Conservation (phyloP, 2,329 filamentous ascomycete species). For the Neonectria sp. region DNA sequence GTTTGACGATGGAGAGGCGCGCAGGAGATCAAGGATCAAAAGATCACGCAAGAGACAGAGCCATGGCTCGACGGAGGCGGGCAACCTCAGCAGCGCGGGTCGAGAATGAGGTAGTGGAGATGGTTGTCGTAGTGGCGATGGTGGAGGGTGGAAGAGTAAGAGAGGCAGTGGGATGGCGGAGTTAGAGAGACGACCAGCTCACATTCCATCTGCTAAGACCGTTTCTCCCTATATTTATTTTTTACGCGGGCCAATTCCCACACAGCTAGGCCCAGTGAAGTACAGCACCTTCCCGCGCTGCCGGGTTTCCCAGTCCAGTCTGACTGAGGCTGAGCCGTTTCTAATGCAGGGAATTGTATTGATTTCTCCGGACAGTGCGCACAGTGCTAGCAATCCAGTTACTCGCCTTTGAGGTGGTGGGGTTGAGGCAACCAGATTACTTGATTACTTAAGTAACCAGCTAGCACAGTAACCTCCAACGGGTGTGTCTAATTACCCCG, state of each 20-base stretch:
- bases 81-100: not conserved
- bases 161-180: not conserved
- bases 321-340: conserved; percentile 3
- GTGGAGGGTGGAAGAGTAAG: not conserved
- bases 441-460: no score
- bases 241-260: not conserved
- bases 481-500: no score
- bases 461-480: no score
- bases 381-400: not conserved
- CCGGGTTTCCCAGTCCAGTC: conserved; percentile 1
- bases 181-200: not conserved
- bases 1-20: conserved; percentile 9
- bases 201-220: not conserved
- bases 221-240: not conserved
- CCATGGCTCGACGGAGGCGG: conserved; percentile 22
- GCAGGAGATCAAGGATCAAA: conserved; percentile 14
- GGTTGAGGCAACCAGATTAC: not conserved
- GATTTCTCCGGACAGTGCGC: not conserved
- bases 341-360: not conserved
- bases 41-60: conserved; percentile 28
- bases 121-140: not conserved
- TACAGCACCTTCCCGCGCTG: not conserved
- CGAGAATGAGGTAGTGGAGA: not conserved
- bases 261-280: not conserved
- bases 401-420: not conserved